phyloP scores from a whole-genome alignment of 768 basidiomycete species.

The Cystobasidium tubakii region DNA sequence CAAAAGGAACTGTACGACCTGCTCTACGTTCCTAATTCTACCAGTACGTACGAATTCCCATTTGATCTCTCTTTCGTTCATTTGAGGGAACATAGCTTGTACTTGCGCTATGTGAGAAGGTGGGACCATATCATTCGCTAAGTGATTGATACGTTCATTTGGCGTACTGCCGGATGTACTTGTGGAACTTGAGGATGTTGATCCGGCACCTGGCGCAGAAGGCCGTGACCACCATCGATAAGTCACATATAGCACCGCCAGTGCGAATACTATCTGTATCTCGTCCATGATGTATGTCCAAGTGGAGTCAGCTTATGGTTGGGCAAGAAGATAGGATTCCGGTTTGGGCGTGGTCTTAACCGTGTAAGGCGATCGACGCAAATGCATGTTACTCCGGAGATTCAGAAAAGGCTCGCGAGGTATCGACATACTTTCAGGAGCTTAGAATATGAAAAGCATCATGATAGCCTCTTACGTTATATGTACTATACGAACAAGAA shows the following conservation, averaged over 20 bases:
- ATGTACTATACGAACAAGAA: too few species aligned
- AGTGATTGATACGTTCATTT: conserved; percentile 1
- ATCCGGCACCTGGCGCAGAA: neutral
- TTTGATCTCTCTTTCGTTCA: conserved; percentile 10
- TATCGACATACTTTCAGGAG: too few species aligned
- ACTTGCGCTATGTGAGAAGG: conserved; percentile 12
- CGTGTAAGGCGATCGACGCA: neutral
- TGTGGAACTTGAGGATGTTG: conserved; percentile 14
- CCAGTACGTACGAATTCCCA: conserved; percentile 32
- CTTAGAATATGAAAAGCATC: too few species aligned
- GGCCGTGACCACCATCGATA: conserved; percentile 26
- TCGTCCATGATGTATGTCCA: conserved; percentile 20
- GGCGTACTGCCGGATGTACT: neutral
- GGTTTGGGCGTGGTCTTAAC: too few species aligned
- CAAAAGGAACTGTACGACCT: conserved; percentile 24
- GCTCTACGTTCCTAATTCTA: conserved; percentile 9
- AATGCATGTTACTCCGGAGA: too few species aligned
- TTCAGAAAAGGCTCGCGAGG: too few species aligned
- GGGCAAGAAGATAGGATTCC: too few species aligned
- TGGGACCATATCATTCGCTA: conserved; percentile 2
- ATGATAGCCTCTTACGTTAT: too few species aligned
- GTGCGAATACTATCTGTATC: conserved; percentile 25
- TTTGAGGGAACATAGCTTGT: conserved; percentile 30
- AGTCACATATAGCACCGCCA: conserved; percentile 21
- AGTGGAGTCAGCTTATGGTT: neutral